phyloP scores from a whole-genome alignment of 768 basidiomycete genomes.

The Rhodocollybia butyracea region DNA sequence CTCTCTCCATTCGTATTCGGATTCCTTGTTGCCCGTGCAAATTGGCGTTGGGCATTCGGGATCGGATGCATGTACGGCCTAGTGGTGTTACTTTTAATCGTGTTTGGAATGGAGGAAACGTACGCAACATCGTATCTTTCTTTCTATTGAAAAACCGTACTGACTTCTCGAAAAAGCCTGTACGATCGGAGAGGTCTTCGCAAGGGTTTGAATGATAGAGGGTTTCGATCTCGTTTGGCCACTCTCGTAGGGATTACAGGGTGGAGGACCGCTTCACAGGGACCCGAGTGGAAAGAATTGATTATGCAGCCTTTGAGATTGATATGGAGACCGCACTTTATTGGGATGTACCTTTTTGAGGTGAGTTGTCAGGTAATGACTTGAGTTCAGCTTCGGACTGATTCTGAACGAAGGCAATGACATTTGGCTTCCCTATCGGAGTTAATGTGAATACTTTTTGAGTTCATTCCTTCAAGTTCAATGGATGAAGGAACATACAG shows the following conservation, averaged over 20 bases:
- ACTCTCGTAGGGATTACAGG: conserved; percentile 63
- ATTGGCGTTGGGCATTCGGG: conserved; percentile 72
- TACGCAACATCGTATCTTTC: conserved; percentile 24
- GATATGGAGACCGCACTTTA: conserved; percentile 60
- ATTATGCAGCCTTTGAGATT: conserved; percentile 45
- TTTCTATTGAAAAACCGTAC: not conserved
- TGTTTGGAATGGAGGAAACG: conserved; percentile 66
- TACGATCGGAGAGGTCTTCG: conserved; percentile 53
- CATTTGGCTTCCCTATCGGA: conserved; percentile 36
- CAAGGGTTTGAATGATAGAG: conserved; percentile 35
- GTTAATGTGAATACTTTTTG: conserved; percentile 49
- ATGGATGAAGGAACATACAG: not conserved
- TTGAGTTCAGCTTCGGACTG: too few species aligned
- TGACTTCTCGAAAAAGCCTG: conserved; percentile 31
- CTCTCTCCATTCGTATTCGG: conserved; percentile 64
- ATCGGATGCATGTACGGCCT: conserved; percentile 57
- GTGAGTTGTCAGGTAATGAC: too few species aligned
- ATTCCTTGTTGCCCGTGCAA: too few species aligned
- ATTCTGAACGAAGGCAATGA: too few species aligned
- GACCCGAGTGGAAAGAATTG: conserved; percentile 44
- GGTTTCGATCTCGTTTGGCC: conserved; percentile 46
- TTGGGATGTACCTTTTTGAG: conserved; percentile 51
- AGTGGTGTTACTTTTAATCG: conserved; percentile 54
- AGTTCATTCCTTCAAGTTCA: not conserved
- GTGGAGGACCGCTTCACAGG: conserved; percentile 49